Conservation (phyloP, 768 basidiomycete species). For the Mycena epipterygia region DNA sequence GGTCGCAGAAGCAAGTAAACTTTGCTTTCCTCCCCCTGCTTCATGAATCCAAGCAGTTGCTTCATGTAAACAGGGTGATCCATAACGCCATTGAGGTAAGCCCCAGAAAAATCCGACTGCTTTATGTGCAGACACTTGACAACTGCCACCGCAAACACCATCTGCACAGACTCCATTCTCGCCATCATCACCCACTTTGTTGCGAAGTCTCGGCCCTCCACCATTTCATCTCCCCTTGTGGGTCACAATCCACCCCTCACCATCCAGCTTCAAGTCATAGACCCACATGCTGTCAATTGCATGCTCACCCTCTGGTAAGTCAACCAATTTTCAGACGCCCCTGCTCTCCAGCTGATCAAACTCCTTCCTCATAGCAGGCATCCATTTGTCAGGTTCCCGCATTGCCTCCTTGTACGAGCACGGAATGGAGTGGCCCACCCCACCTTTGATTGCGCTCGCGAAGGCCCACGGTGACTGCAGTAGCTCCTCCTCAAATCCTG, state of each 20-base stretch:
- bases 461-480: slow-evolving; percentile 16
- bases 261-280: slow-evolving; percentile 52
- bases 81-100: slow-evolving; percentile 21
- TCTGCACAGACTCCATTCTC: slow-evolving; percentile 25
- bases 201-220: slow-evolving; percentile 9
- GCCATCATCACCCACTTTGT: slow-evolving; percentile 29
- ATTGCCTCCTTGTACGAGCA: slow-evolving; percentile 19
- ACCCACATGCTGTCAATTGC: slow-evolving; percentile 49
- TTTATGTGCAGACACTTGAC: neutral
- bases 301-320: slow-evolving; percentile 33
- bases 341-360: slow-evolving; percentile 14
- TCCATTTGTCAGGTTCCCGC: slow-evolving; percentile 13
- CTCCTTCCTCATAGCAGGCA: slow-evolving; percentile 18
- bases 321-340: slow-evolving; percentile 17
- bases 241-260: slow-evolving; percentile 43
- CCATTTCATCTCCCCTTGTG: slow-evolving; percentile 51
- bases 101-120: slow-evolving; percentile 21
- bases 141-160: slow-evolving; percentile 25
- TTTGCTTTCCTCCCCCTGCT: slow-evolving; percentile 29
- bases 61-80: slow-evolving; percentile 19
- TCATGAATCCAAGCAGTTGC: slow-evolving; percentile 10
- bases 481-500: neutral
- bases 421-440: neutral
- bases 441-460: slow-evolving; percentile 2
- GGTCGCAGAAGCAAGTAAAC: slow-evolving; percentile 22